A percentile compares a stretch with the other conserved stretches of the same genome.
Conservation (phyloP, 1,284 basidiomycete species). For the Cutaneotrichosporon sp. region DNA sequence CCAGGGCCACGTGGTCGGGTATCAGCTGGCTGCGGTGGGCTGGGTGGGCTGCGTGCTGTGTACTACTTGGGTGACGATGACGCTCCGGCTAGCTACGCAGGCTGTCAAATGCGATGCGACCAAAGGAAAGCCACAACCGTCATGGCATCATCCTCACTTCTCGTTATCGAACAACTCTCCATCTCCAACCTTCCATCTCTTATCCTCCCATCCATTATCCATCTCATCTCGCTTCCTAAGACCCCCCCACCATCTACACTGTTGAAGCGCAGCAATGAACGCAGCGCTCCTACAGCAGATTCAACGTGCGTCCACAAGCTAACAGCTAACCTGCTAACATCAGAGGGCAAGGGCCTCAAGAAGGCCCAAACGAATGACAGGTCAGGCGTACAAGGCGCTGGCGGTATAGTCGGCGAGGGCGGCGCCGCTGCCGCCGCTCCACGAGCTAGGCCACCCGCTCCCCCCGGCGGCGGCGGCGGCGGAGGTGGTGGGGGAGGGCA, state of each 20-base stretch:
- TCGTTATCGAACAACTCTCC: not conserved
- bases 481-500: conserved; percentile 38
- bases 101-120: not conserved
- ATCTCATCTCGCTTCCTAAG: not conserved
- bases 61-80: too few species aligned
- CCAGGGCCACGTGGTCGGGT: too few species aligned
- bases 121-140: not conserved
- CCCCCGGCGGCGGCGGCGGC: conserved; percentile 47
- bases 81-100: too few species aligned
- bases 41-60: too few species aligned
- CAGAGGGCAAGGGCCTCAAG: conserved; percentile 68
- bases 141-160: too few species aligned
- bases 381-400: conserved; percentile 57
- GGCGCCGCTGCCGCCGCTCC: conserved; percentile 5
- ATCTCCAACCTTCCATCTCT: not conserved
- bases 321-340: not conserved
- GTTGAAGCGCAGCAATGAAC: conserved; percentile 29
- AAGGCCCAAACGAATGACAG: conserved; percentile 77
- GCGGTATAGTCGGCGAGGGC: conserved; percentile 38
- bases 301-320: conserved; percentile 28
- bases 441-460: not conserved
- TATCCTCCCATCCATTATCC: not conserved
- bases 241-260: too few species aligned
- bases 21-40: too few species aligned
- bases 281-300: conserved; percentile 42